phyloP scores from a whole-genome alignment of 495 filamentous ascomycete species.

The Astrothelium macrocarpum region DNA sequence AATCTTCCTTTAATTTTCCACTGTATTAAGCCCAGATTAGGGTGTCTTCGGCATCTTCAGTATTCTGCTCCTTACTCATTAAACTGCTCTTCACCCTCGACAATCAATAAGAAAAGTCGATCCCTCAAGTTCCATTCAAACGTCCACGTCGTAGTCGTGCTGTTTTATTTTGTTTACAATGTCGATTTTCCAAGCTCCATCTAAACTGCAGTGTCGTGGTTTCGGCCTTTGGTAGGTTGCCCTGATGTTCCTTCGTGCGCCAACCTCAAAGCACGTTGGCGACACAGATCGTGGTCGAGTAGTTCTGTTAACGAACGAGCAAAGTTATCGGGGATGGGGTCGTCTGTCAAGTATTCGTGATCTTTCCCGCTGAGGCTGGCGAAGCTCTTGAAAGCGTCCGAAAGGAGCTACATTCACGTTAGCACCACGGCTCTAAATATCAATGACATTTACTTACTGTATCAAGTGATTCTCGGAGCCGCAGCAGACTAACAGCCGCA shows the following conservation, averaged over 20 bases:
- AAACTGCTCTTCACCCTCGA: no score
- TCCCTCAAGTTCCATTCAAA: no score
- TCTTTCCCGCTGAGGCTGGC: constrained; percentile 13
- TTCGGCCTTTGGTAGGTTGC: neutral
- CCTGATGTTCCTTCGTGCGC: neutral
- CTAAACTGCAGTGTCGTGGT: no score
- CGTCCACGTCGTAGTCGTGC: no score
- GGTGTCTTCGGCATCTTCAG: no score
- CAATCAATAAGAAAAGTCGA: no score
- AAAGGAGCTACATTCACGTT: constrained; percentile 23
- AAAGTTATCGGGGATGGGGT: constrained; percentile 31
- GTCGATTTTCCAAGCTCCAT: no score
- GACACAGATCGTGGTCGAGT: constrained; percentile 18
- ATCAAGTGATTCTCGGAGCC: constrained; percentile 39
- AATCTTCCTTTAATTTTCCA: no score
- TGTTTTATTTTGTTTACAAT: no score
- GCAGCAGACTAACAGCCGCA: constrained; percentile 33
- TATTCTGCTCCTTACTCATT: no score
- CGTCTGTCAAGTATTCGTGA: constrained; percentile 32
- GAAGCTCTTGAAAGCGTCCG: constrained; percentile 27
- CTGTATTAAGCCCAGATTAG: no score
- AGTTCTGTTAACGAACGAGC: constrained; percentile 36
- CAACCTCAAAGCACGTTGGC: neutral
- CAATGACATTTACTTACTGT: constrained; percentile 14
- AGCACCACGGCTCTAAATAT: constrained; percentile 2